Evolutionary conservation across 1,139 yeast genomes (phyloP).

Genomic region (Diutina scorzettiae): DNA sequence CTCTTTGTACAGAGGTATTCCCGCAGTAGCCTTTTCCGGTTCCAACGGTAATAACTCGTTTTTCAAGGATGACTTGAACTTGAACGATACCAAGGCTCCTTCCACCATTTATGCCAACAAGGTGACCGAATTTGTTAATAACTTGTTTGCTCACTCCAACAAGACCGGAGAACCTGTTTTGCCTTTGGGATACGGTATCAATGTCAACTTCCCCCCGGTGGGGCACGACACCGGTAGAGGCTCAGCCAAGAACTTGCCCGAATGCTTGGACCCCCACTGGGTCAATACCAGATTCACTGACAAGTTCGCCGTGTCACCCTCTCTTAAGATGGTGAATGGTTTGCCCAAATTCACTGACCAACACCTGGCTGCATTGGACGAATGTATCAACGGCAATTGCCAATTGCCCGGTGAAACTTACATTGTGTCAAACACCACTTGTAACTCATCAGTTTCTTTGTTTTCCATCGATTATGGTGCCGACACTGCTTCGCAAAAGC

Average conservation of each 20-base stretch:
- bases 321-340: constrained; percentile 9
- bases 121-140: constrained; percentile 26
- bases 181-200: constrained; percentile 34
- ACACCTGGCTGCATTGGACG: background rate
- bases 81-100: constrained; percentile 13
- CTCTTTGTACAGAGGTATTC: constrained; percentile 30
- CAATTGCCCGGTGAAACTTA: constrained; percentile 24
- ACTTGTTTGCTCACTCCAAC: constrained; percentile 24
- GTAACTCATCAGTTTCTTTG: constrained; percentile 25
- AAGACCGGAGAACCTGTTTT: constrained; percentile 15
- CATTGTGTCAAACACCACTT: constrained; percentile 12
- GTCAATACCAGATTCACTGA: constrained; percentile 30
- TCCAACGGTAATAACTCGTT: constrained; percentile 32
- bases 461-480: constrained; percentile 34
- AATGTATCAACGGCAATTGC: constrained; percentile 25
- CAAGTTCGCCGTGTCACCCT: constrained; percentile 19
- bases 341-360: background rate
- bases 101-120: constrained; percentile 30
- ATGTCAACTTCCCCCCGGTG: constrained; percentile 36
- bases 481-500: constrained; percentile 2
- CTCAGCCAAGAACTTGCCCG: background rate
- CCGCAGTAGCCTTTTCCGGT: constrained; percentile 35
- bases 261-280: constrained; percentile 28
- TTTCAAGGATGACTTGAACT: constrained; percentile 18
- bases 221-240: constrained; percentile 15